phyloP scores from a whole-genome alignment of 225 moss, liverwort and hornwort genomes.

The Pleurozium schreberi region DNA sequence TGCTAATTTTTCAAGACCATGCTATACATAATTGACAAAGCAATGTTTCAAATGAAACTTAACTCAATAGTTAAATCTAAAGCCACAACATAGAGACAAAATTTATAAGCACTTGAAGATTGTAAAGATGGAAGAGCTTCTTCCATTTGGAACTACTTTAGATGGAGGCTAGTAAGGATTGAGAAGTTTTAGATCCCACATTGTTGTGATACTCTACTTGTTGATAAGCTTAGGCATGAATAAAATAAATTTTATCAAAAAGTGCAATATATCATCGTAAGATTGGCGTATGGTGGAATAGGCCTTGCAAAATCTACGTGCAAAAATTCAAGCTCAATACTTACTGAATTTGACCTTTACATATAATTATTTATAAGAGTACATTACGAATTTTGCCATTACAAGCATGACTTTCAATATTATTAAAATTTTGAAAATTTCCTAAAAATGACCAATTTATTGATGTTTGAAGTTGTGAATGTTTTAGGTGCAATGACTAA shows the following conservation, averaged over 20 bases:
- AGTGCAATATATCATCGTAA: background rate
- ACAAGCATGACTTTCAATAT: background rate
- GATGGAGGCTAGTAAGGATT: background rate
- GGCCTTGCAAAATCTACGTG: background rate
- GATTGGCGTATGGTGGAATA: rapidly evolving
- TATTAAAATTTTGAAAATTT: background rate
- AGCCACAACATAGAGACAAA: rapidly evolving
- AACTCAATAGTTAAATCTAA: background rate
- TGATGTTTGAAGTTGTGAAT: background rate
- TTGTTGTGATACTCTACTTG: background rate
- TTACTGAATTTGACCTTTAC: background rate
- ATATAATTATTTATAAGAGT: background rate
- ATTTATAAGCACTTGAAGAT: background rate
- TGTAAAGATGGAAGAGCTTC: background rate
- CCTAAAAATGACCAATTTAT: background rate
- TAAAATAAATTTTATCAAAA: background rate
- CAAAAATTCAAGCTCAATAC: background rate
- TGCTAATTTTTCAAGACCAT: background rate
- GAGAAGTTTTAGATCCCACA: background rate
- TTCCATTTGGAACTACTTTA: too few relatives aligned
- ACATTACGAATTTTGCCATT: background rate
- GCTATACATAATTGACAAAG: background rate
- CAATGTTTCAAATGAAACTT: background rate
- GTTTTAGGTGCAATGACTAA: too few relatives aligned
- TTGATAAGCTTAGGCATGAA: background rate